Base-by-base conservation (phyloP, 805 yeast species). In the Candida glaebosa region DNA sequence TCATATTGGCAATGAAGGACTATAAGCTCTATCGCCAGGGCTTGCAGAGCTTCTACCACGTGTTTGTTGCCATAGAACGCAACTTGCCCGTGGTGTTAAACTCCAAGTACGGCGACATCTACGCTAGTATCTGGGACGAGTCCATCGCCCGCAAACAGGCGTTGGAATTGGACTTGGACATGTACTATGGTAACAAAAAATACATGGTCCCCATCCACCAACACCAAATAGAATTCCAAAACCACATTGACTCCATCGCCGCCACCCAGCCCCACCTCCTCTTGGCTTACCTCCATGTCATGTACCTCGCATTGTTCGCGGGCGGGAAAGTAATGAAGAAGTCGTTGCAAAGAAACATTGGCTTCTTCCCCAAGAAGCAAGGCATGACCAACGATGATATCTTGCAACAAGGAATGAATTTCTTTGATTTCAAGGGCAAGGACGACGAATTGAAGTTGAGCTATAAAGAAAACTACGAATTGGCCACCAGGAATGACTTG, bases 281-380 rank as follows among this genome's bases (percentile, higher is more conserved):
- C 28, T 67, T 87, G 36, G 93, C 95, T 4, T 87, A 87, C 60
- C 78, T 87, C 67, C 96, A 87, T 58, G 93, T 85, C 37, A 74
- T 87, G 79, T 87, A 87, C 62, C 65, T 87, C 55, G 95, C 93
- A 0, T 72, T 87, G 38, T 87, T 87, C 66, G 95, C 95, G 2
- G 96, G 96, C 38, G 95, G 95, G 14, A 71, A 81, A 47, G 70
- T 87, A 25, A 73, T 87, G 78, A 68, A 82, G 45, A 80, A 89
- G 0, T 76, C 81, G 14, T 62, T 87, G 20, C 69, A 81, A 38
- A 78, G 75, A 53, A 82, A 88, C 18, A 65, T 82, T 4, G 87
- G 89, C 2, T 61, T 86, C 42, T 84, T 85, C 72, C 95, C 95
- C 7, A 81, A 82, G 50, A 76, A 82, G 36, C 77, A 77, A 41